phyloP scores from a whole-genome alignment of 2,329 filamentous ascomycete species.

The Zymoseptoria tritici region DNA sequence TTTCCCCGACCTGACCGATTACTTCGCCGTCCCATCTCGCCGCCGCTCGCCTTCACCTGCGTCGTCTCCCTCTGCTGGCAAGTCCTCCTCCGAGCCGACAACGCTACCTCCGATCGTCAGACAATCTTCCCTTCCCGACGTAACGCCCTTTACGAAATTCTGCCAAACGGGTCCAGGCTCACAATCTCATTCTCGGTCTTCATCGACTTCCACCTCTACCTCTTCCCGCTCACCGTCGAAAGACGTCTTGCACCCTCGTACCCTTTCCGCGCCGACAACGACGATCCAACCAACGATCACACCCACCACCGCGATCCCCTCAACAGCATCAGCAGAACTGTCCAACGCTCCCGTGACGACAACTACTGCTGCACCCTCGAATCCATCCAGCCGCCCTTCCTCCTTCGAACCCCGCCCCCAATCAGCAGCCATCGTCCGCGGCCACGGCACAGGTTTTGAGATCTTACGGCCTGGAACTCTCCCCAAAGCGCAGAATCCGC shows the following conservation, averaged over 20 bases:
- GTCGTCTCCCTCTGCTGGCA: slow-evolving; percentile 14
- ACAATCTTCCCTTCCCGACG: slow-evolving; percentile 25
- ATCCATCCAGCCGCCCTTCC: not conserved
- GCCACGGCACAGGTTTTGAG: slow-evolving; percentile 30
- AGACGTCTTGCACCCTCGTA: not conserved
- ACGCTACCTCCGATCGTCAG: slow-evolving; percentile 20
- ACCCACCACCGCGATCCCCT: no score
- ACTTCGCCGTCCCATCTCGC: not conserved
- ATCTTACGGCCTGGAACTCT: slow-evolving; percentile 30
- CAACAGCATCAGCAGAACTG: no score
- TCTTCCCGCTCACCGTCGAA: not conserved
- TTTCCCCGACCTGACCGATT: not conserved
- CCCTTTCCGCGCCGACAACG: not conserved
- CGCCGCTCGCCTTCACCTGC: not conserved
- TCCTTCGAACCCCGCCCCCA: slow-evolving; percentile 22
- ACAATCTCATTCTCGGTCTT: not conserved
- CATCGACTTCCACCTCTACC: not conserved
- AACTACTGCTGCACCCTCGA: not conserved
- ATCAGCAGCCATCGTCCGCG: slow-evolving; percentile 23
- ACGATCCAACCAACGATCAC: not conserved
- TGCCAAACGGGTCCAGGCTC: slow-evolving; percentile 23
- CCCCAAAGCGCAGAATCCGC: not conserved
- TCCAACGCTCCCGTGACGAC: no score
- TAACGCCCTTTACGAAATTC: slow-evolving; percentile 26
- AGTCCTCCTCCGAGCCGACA: not conserved